Evolutionary conservation across 73 alveolate genomes (phyloP).

Genomic region (Effrenium voratum): DNA sequence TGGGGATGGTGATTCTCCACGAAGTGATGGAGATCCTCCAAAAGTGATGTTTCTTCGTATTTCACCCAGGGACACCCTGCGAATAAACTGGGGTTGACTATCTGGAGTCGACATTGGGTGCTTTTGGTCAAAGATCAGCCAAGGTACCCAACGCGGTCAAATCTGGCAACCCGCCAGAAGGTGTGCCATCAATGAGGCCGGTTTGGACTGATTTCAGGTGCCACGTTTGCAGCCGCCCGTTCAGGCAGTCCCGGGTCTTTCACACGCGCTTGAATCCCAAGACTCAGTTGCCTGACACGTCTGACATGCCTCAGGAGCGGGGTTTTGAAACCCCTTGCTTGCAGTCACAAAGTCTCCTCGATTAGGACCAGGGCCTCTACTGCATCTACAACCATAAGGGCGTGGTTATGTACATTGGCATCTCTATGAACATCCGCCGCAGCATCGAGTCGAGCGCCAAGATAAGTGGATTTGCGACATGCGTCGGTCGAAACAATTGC

Average conservation of each 20-base stretch:
- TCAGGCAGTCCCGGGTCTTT: slow-evolving; percentile 30
- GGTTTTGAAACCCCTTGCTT: background rate
- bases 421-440: slow-evolving; percentile 31
- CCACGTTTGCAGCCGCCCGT: background rate
- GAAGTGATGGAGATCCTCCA: background rate
- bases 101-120: background rate
- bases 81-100: background rate
- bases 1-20: too few species aligned
- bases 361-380: slow-evolving; percentile 11
- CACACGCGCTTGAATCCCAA: background rate
- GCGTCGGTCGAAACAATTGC: too few species aligned
- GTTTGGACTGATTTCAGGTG: background rate
- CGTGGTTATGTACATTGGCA: slow-evolving; percentile 42
- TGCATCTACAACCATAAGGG: slow-evolving; percentile 64
- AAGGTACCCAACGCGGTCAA: background rate
- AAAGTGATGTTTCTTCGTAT: background rate
- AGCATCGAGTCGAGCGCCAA: too few species aligned
- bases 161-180: background rate
- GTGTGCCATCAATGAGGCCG: slow-evolving; percentile 40
- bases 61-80: background rate
- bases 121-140: background rate
- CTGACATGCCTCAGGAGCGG: slow-evolving; percentile 5
- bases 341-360: background rate
- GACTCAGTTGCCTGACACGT: slow-evolving; percentile 10
- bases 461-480: too few species aligned